Evolutionary conservation across 2,329 filamentous ascomycete species (phyloP).

Genomic region (Pestalotiopsis sp.): DNA sequence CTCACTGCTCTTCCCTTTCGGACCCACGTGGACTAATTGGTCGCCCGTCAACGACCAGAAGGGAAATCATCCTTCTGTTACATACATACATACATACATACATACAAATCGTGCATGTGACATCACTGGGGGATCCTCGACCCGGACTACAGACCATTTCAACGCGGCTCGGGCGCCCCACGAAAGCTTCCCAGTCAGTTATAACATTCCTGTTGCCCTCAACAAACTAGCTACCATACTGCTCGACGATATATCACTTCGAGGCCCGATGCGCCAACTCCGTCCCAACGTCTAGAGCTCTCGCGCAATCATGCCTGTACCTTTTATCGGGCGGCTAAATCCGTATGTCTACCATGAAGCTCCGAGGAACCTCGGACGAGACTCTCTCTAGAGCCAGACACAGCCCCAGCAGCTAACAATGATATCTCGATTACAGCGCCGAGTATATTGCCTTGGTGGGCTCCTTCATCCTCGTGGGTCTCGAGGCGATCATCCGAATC

Average conservation of each 20-base stretch:
- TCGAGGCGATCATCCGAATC: slow-evolving; percentile 82
- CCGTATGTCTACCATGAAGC: slow-evolving; percentile 29
- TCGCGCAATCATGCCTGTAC: slow-evolving; percentile 35
- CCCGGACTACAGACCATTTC: slow-evolving; percentile 4
- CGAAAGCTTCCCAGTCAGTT: slow-evolving; percentile 5
- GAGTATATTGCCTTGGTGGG: slow-evolving; percentile 87
- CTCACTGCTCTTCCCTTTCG: neutral
- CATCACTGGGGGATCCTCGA: slow-evolving; percentile 20
- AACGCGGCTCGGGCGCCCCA: slow-evolving; percentile 9
- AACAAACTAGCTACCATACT: neutral
- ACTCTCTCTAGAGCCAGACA: slow-evolving; percentile 3
- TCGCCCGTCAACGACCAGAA: neutral
- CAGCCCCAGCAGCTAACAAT: slow-evolving; percentile 14
- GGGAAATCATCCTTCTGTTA: slow-evolving; percentile 7
- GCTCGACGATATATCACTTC: neutral
- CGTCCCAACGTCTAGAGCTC: neutral
- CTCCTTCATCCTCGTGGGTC: slow-evolving; percentile 79
- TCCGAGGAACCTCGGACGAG: slow-evolving; percentile 21
- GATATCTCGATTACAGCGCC: slow-evolving; percentile 47
- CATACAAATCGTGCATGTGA: slow-evolving; percentile 24
- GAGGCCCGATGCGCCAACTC: neutral
- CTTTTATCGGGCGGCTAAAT: slow-evolving; percentile 42
- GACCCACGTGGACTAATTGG: neutral
- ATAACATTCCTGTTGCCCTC: neutral
- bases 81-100: neutral